Percentiles rank a stretch among this genome's conserved stretches.
phyloP scores from a whole-genome alignment of 2,329 filamentous ascomycete species.

The Venturiaceae sp. region DNA sequence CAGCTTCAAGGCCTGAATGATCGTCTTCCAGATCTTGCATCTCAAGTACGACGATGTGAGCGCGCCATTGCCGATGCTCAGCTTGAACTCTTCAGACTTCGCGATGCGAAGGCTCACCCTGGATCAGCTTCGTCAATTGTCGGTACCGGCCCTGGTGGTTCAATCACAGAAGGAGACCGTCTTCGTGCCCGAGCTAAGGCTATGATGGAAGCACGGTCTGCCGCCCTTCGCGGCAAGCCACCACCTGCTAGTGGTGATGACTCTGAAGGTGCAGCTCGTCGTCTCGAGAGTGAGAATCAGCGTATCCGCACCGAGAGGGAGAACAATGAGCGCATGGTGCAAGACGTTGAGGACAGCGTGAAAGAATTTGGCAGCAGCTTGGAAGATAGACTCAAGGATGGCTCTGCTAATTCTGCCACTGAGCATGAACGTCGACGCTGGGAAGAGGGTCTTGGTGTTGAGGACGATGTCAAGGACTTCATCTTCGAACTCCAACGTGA shows the following conservation, averaged over 20 bases:
- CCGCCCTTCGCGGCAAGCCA: slow-evolving; percentile 81
- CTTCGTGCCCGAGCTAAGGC: slow-evolving; percentile 92
- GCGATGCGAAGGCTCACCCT: slow-evolving; percentile 86
- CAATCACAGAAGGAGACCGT: slow-evolving; percentile 85
- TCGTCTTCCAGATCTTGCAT: slow-evolving; percentile 83
- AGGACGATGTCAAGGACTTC: slow-evolving; percentile 94
- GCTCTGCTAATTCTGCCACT: slow-evolving; percentile 60
- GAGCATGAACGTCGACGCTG: slow-evolving; percentile 89
- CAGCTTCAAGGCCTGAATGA: slow-evolving; percentile 85
- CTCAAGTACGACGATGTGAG: slow-evolving; percentile 82
- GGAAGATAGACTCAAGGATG: slow-evolving; percentile 80
- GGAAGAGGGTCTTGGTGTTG: slow-evolving; percentile 93
- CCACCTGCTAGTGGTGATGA: slow-evolving; percentile 57
- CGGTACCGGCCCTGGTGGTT: slow-evolving; percentile 84
- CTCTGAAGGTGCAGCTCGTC: slow-evolving; percentile 68
- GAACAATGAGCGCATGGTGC: slow-evolving; percentile 92
- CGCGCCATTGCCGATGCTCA: slow-evolving; percentile 86
- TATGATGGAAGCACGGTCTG: slow-evolving; percentile 97
- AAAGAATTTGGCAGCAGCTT: slow-evolving; percentile 76
- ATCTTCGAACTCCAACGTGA: slow-evolving; percentile 92
- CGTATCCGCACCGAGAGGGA: slow-evolving; percentile 77
- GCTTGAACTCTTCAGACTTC: slow-evolving; percentile 85
- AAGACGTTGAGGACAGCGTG: slow-evolving; percentile 93
- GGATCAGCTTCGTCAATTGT: slow-evolving; percentile 71
- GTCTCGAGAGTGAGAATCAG: slow-evolving; percentile 80